Base-by-base conservation (phyloP, 148 eudicot species). In the Bassia scoparia region DNA sequence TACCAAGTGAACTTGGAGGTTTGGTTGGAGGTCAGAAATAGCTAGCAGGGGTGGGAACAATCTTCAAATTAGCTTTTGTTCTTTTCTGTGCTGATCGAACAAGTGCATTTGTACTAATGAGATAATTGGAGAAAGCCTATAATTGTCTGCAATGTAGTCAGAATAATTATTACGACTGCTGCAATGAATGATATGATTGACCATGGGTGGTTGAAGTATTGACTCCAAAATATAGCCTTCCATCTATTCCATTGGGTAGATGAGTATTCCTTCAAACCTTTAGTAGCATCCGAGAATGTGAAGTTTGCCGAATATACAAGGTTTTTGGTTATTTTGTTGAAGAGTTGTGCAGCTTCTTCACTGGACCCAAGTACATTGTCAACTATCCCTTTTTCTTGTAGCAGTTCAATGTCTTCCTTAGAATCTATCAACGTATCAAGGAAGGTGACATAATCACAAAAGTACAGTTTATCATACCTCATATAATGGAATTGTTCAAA, bases 161-260 rank as follows among this genome's bases (percentile, higher is more conserved):
- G 79, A 48, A 76, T 3, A 0, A 76, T 46, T 1, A 76, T 41
- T 11, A 70, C 24, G 37, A 76, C 12, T 8, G 69, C 79, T 26
- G 48, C 69, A 23, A 69, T 38, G 16, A 76, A 69, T 49, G 79
- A 76, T 37, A 76, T 61, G 17, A 21, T 35, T 24, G 79, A 74
- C 79, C 79, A 76, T 24, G 79, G 79, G 62, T 76, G 79, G 18
- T 14, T 61, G 43, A 69, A 70, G 63, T 76, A 76, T 50, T 69
- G 55, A 12, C 44, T 41, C 44, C 44, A 41, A 3, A 41, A 6
- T 1, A 41, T 41, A 3, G 44, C 44, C 3, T 41, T 41, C 44
- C 44, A 41, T 41, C 9, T 3, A 41, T 41, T 41, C 44, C 44
- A 2, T 1, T 1, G 44, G 1, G 1, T 7, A 2, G 17, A 14